Evolutionary conservation across 257 asterid species (phyloP), one percentile per base, ranked within the genome.

Genomic region (Henckelia pumila): DNA sequence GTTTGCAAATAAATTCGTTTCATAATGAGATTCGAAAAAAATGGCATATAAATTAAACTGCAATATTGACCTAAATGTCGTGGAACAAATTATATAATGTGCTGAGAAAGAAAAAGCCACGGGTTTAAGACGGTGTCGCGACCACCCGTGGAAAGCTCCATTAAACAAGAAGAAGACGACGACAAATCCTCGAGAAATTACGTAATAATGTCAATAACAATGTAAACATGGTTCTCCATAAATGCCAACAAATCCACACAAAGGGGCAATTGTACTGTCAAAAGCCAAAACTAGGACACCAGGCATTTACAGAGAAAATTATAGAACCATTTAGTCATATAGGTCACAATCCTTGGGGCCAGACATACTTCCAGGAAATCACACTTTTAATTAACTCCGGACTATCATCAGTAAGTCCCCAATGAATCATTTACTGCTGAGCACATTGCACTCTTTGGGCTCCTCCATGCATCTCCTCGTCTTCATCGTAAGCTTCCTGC

Each of bases 391-490:
- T 40, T 63, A n/a, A n/a, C n/a, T n/a, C n/a, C 29, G 14, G 47
- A 21, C 8, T 2, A 14, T 16, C 22, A 32, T n/a, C 17, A 3
- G 19, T 21, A 1, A 5, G 24, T 8, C n/a, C 6, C 8, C 47
- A 19, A 3, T 50, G 9, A 24, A 26, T 7, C 13, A 40, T 80
- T 80, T 62, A 88, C 94, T 88, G 96, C 30, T 88, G 96, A 24
- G 96, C 96, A 63, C 96, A 88, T 58, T 86, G 94, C 50, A 88
- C 94, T 58, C 91, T 84, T 64, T 88, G 94, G 47, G 75, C 87
- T 24, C 93, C 93, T 52, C 91, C 88, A 30, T 64, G 86, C 86
- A 73, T 84, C 6, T 88, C 93, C 2, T 88, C 89, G 2, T 88
- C 96, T 56, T 86, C 96, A 0, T 88, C 80, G 20, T 85, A 83